Base-by-base conservation (phyloP, 2,329 filamentous ascomycete genomes). In the Colletotrichum ledebouriae region DNA sequence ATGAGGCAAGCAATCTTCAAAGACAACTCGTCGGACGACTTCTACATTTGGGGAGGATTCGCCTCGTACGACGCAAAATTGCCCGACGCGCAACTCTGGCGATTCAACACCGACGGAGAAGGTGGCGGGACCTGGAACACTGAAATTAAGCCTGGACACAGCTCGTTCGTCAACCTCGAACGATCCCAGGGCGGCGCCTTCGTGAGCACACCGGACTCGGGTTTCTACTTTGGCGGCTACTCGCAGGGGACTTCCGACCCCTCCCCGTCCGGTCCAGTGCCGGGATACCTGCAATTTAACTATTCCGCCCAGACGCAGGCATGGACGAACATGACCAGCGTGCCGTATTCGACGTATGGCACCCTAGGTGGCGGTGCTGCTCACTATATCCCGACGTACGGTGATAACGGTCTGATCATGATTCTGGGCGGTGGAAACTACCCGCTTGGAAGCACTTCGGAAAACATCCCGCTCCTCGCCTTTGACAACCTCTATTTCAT, bases 31-130 rank as follows among this genome's bases (percentile, higher is more conserved):
- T 47, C 61, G 9, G 25, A 22, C 29, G 46, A 56, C 6, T 70
- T 71, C 53, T 72, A 71, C 53, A 70, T 71, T n/a, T 72, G 69
- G 69, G 71, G 71, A 39, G 71, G 71, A 11, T 22, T 50, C 46
- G 13, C 56, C n/a, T 63, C 59, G 1, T 60, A 66, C 47, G 7
- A 29, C 59, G 49, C 47, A 39, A 29, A 25, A 1, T 42, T 63
- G 9, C 56, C 59, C 4, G n/a, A 49, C 17, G 29, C 68, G n/a
- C 33, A 49, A 17, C 59, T 68, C 15, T 72, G 71, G 71, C 58
- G 49, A 44, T 72, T 72, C 50, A 49, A 34, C 46, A 34, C 67
- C 25, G 60, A 70, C 39, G 56, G 63, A 39, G 44, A 47, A 29
- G 70, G 71, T 12, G 61, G 70, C 42, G 70, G 71, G 33, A 29